Conservation (phyloP, 768 basidiomycete genomes). For the Tubosaeta sp. region DNA sequence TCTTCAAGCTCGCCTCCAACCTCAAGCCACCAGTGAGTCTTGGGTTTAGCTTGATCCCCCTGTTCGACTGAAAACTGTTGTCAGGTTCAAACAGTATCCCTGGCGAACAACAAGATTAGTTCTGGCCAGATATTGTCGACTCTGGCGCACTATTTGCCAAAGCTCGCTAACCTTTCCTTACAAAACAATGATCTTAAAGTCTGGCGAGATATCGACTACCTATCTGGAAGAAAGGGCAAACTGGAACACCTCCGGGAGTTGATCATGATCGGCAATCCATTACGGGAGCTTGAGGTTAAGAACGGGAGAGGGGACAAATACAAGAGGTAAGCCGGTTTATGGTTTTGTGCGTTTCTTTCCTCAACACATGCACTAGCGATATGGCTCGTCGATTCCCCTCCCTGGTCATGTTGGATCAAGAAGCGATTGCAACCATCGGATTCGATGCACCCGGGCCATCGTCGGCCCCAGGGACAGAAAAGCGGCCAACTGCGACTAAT, state of each 20-base stretch:
- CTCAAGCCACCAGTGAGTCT: constrained; percentile 66
- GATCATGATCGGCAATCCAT: constrained; percentile 70
- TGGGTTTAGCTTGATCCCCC: background rate
- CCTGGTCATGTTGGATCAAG: constrained; percentile 79
- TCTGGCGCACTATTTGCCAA: constrained; percentile 72
- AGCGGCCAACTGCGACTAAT: constrained; percentile 55
- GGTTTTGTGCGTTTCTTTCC: background rate
- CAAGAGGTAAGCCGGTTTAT: constrained; percentile 48
- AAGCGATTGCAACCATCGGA: constrained; percentile 68
- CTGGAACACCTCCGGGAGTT: constrained; percentile 65
- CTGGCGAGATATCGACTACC: constrained; percentile 66
- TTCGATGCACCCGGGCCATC: constrained; percentile 69
- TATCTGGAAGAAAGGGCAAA: constrained; percentile 55
- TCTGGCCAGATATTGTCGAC: constrained; percentile 55
- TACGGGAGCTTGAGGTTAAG: constrained; percentile 58
- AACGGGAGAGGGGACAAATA: constrained; percentile 59
- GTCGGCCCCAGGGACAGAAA: constrained; percentile 32
- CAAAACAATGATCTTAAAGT: constrained; percentile 70
- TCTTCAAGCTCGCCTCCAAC: constrained; percentile 82
- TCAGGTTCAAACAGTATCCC: constrained; percentile 75
- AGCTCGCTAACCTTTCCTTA: constrained; percentile 73
- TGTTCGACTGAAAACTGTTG: background rate
- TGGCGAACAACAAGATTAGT: constrained; percentile 73
- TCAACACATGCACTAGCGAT: constrained; percentile 47
- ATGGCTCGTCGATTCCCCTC: constrained; percentile 77